Evolutionary conservation across 208 protist species (phyloP).

Genomic region (Leishmania tarentolae): DNA sequence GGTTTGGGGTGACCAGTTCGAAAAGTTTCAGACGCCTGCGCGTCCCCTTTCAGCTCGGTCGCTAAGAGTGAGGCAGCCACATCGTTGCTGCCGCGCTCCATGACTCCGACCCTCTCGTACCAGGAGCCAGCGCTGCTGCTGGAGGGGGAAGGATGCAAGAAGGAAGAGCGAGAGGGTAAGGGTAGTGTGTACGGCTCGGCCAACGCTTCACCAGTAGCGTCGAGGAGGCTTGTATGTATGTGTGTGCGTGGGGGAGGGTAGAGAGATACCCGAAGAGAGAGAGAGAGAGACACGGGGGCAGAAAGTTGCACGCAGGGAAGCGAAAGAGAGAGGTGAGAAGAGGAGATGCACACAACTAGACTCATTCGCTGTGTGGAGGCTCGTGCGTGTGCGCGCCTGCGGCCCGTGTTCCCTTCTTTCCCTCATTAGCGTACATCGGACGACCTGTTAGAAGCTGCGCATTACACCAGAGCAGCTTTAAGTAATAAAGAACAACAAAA

Average conservation of each 20-base stretch:
- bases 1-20: background rate
- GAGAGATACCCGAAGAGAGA: background rate
- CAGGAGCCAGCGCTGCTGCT: too few species aligned
- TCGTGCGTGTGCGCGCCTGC: background rate
- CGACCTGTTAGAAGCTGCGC: background rate
- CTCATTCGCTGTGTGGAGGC: background rate
- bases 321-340: background rate
- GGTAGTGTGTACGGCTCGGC: background rate
- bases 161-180: background rate
- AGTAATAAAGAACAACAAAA: background rate
- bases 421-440: background rate
- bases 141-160: too few species aligned
- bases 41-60: slow-evolving; percentile 7
- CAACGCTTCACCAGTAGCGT: background rate
- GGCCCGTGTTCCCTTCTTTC: background rate
- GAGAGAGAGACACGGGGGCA: too few species aligned
- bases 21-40: background rate
- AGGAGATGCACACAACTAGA: background rate
- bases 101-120: background rate
- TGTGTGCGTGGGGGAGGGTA: background rate
- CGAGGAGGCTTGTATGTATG: background rate
- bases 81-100: slow-evolving; percentile 11
- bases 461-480: background rate
- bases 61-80: slow-evolving; percentile 25
- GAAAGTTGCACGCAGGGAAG: background rate